A percentile compares a stretch with the other conserved stretches of the same genome.
These are phyloP conservation scores for Alternaria sp. DNA, from an alignment of 2,329 filamentous ascomycete genomes.

Conservation along the genomic window DNA sequence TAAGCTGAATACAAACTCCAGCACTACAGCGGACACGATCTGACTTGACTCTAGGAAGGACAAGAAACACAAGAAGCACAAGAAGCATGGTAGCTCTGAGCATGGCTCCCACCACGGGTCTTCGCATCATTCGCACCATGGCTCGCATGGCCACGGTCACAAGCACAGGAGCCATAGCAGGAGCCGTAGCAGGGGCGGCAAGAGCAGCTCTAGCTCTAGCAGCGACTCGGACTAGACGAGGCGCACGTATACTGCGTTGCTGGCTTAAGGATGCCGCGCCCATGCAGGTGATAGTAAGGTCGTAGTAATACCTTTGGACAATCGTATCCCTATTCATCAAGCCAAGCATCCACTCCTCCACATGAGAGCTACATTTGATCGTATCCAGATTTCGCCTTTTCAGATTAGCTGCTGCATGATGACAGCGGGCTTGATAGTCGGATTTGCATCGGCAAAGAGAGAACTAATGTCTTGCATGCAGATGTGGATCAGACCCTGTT, in stretches of 20 bases:
- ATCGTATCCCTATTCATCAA: background rate
- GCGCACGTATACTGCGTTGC: background rate
- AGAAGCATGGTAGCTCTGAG: constrained; percentile 45
- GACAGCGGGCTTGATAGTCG: background rate
- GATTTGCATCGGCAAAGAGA: background rate
- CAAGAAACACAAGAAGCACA: constrained; percentile 47
- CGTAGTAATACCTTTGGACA: background rate
- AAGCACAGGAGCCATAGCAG: constrained; percentile 44
- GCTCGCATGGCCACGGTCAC: constrained; percentile 10
- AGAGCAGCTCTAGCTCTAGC: constrained; percentile 43
- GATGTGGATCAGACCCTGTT: constrained; percentile 4
- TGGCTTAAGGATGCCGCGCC: background rate
- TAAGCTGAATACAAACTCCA: constrained; percentile 23
- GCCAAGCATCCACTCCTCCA: background rate
- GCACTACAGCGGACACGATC: background rate
- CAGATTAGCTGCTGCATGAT: too few species aligned
- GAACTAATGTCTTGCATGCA: constrained; percentile 3
- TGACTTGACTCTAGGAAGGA: constrained; percentile 27
- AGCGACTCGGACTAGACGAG: constrained; percentile 47
- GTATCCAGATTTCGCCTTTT: background rate
- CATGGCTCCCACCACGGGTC: constrained; percentile 34
- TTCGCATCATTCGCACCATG: constrained; percentile 15
- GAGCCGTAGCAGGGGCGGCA: constrained; percentile 43
- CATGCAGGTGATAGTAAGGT: background rate
- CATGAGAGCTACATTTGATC: background rate